Conservation (phyloP, 2,329 filamentous ascomycete genomes). For the Colletotrichum tropicale region DNA sequence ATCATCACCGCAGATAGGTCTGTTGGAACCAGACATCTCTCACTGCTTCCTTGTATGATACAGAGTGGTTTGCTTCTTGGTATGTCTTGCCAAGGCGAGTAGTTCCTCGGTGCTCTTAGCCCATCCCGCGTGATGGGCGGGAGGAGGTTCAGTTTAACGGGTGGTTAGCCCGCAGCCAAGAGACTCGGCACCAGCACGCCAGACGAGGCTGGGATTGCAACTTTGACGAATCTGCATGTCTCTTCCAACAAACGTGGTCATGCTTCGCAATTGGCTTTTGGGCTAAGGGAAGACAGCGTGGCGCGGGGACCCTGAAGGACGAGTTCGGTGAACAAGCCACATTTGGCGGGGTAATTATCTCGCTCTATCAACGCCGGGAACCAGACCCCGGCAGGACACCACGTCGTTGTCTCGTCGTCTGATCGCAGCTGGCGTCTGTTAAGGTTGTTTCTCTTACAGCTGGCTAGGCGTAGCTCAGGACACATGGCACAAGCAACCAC, state of each 20-base stretch:
- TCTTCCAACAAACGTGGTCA: background rate
- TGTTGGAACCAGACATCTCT: background rate
- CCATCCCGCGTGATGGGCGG: background rate
- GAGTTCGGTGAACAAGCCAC: slow-evolving; percentile 9
- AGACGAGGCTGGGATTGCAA: slow-evolving; percentile 19
- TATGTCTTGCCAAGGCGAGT: background rate
- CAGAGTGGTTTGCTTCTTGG: background rate
- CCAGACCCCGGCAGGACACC: background rate
- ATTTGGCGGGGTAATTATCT: slow-evolving; percentile 14
- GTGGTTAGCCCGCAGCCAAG: slow-evolving; percentile 12
- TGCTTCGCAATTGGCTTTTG: background rate
- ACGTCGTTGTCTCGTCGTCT: background rate
- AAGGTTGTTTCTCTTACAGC: background rate
- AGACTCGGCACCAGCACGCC: slow-evolving; percentile 18
- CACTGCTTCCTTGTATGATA: background rate
- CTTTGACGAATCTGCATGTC: slow-evolving; percentile 7
- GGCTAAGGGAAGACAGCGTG: background rate
- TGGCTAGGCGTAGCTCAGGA: background rate
- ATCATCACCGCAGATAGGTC: background rate
- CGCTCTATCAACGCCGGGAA: background rate
- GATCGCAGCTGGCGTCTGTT: background rate
- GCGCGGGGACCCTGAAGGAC: slow-evolving; percentile 3
- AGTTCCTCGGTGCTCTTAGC: background rate
- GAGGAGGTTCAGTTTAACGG: background rate
- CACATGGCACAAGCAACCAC: background rate